Evolutionary conservation across 2,329 filamentous ascomycete genomes (phyloP).

Genomic region (Fusarium sp.): DNA sequence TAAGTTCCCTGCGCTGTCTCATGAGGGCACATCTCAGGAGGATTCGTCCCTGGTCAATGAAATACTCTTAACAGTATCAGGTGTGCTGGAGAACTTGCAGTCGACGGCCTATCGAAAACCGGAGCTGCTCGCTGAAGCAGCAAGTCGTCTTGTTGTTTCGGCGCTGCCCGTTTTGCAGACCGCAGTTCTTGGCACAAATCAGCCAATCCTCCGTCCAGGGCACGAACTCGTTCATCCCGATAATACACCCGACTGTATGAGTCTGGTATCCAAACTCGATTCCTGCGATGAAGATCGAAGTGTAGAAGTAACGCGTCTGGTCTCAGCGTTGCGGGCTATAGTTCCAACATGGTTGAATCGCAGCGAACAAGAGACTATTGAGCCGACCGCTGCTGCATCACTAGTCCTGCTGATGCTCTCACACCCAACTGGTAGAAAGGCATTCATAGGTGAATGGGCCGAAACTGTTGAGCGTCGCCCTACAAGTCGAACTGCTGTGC

Average conservation of each 20-base stretch:
- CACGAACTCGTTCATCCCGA: constrained; percentile 41
- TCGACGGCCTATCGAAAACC: constrained; percentile 65
- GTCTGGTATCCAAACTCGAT: constrained; percentile 39
- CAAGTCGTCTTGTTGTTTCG: constrained; percentile 67
- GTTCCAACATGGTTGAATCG: constrained; percentile 61
- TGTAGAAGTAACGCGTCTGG: constrained; percentile 36
- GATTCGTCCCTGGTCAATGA: constrained; percentile 45
- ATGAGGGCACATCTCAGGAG: constrained; percentile 20
- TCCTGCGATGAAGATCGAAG: neutral
- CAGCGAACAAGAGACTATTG: constrained; percentile 62
- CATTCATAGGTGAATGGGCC: constrained; percentile 60
- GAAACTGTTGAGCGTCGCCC: constrained; percentile 53
- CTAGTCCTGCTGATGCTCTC: constrained; percentile 62
- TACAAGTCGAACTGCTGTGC: constrained; percentile 49
- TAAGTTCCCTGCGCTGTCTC: constrained; percentile 52
- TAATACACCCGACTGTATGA: constrained; percentile 32
- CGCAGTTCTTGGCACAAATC: constrained; percentile 38
- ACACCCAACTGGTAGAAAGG: constrained; percentile 49
- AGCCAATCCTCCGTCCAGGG: constrained; percentile 35
- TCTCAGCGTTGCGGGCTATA: constrained; percentile 47
- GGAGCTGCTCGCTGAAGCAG: constrained; percentile 72
- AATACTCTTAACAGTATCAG: constrained; percentile 43
- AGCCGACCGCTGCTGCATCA: constrained; percentile 62
- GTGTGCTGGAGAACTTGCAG: constrained; percentile 56
- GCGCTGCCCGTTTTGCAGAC: constrained; percentile 60